Evolutionary conservation across 495 filamentous ascomycete species (phyloP), one percentile per base, ranked within the genome.

Genomic region (Aspergillus sclerotioniger): DNA sequence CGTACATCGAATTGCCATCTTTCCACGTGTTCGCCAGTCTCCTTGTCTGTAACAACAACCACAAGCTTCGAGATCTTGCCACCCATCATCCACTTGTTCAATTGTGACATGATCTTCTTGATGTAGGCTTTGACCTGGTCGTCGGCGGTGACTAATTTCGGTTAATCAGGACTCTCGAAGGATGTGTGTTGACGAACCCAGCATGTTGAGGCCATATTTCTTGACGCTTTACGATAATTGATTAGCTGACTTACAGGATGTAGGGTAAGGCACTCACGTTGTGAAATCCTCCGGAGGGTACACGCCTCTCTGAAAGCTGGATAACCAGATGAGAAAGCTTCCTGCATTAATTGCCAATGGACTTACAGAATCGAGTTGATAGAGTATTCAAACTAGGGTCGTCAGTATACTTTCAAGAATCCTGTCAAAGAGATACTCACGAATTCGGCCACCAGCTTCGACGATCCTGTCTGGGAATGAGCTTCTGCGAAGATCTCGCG

Each of bases 201-300:
- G 89, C 91, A 98, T 98, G 67, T 96, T 98, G 62, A 98, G 86
- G 65, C 95, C 95, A 86, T 98, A 98, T 80, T 98, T 98, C 75
- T 98, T 98, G 64, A 98, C 91, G 20, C 87, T 89, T 53, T 56
- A 32, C 25, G 29, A 9, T 8, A 17, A 16, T 62, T 47, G 63
- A 20, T 51, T 49, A 9, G 44, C 51, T 21, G 9, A 41, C 3
- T 25, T 1, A 19, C 19, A n/a, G 43, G 20, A 57, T 21, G n/a
- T 6, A 41, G 43, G 16, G 21, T 19, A 51, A 3, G 32, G 10
- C 25, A 77, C 87, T 68, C 72, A 91, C 88, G 93, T 87, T 60
- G 89, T 92, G 70, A 98, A 98, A 76, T 98, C 94, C 65, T 98
- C 94, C 31, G 94, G 92, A 39, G 95, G 94, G 73, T 98, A 98